A percentile compares a stretch with the other conserved stretches of the same genome.
phyloP scores from a whole-genome alignment of 306 rosid genomes.

The Ziziphus jujuba region DNA sequence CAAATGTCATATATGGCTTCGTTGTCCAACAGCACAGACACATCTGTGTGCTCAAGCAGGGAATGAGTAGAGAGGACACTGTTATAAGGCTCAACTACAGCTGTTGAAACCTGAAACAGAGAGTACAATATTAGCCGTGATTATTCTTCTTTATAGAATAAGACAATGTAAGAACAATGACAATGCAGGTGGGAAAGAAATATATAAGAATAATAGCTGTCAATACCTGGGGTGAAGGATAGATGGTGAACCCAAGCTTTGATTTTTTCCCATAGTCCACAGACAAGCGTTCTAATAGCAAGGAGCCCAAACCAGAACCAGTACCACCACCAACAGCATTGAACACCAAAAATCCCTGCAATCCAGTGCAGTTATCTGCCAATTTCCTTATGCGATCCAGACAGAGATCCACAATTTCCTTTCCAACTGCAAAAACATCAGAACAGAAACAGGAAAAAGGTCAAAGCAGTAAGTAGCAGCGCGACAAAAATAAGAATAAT shows the following conservation, averaged over 20 bases:
- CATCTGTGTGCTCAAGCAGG: slow-evolving; percentile 96
- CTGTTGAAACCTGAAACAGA: slow-evolving; percentile 73
- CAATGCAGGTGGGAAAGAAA: neutral
- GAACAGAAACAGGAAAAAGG: neutral
- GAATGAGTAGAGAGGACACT: slow-evolving; percentile 96
- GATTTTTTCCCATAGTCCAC: slow-evolving; percentile 96
- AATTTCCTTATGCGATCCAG: slow-evolving; percentile 88
- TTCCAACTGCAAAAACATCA: slow-evolving; percentile 52
- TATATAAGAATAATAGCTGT: neutral
- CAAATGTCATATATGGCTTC: slow-evolving; percentile 98
- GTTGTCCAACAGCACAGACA: slow-evolving; percentile 87
- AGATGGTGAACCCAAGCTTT: slow-evolving; percentile 94
- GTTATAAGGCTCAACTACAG: slow-evolving; percentile 97
- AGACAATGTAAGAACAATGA: neutral
- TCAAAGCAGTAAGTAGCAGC: neutral
- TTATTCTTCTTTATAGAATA: neutral
- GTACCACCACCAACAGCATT: slow-evolving; percentile 98
- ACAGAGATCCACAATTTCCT: slow-evolving; percentile 96
- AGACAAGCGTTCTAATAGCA: slow-evolving; percentile 83
- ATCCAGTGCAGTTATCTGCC: slow-evolving; percentile 96
- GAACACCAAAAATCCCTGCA: slow-evolving; percentile 93
- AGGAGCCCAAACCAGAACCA: slow-evolving; percentile 91
- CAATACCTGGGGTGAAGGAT: slow-evolving; percentile 96
- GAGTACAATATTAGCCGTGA: neutral
- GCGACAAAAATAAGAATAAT: neutral